These are phyloP conservation scores for Coniochaeta ligniaria DNA, from an alignment of 2,329 filamentous ascomycete genomes.

Conservation along the genomic window DNA sequence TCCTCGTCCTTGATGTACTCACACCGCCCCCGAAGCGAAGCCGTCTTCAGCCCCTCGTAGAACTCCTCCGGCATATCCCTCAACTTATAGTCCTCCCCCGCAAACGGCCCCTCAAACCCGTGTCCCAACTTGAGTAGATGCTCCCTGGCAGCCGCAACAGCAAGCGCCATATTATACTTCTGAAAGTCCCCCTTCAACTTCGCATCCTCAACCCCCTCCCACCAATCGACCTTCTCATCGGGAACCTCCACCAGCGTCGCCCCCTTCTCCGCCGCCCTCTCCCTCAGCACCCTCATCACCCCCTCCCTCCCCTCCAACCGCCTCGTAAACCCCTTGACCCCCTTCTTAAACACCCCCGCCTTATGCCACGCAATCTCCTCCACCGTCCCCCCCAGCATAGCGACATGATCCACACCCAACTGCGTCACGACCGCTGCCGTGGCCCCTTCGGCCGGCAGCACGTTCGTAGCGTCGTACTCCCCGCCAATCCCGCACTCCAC, in stretches of 20 bases:
- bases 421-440: slow-evolving; percentile 37
- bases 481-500: slow-evolving; percentile 64
- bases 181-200: slow-evolving; percentile 54
- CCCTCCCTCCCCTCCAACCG: slow-evolving; percentile 11
- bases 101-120: slow-evolving; percentile 12
- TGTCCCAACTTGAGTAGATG: slow-evolving; percentile 20
- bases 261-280: slow-evolving; percentile 45
- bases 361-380: slow-evolving; percentile 69
- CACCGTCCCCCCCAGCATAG: slow-evolving; percentile 53
- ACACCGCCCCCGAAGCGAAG: slow-evolving; percentile 75
- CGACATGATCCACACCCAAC: slow-evolving; percentile 62
- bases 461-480: slow-evolving; percentile 63
- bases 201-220: slow-evolving; percentile 44
- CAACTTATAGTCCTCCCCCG: slow-evolving; percentile 10
- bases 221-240: slow-evolving; percentile 36
- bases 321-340: slow-evolving; percentile 50
- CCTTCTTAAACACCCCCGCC: slow-evolving; percentile 60
- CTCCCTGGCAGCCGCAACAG: slow-evolving; percentile 43
- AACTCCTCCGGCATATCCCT: slow-evolving; percentile 53
- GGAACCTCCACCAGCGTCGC: slow-evolving; percentile 39
- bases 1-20: slow-evolving; percentile 46
- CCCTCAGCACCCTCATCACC: slow-evolving; percentile 46
- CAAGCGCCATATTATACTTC: slow-evolving; percentile 45
- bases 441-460: neutral
- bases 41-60: slow-evolving; percentile 63